phyloP scores from a whole-genome alignment of 2,329 filamentous ascomycete species.

The Pseudogymnoascus sp. region DNA sequence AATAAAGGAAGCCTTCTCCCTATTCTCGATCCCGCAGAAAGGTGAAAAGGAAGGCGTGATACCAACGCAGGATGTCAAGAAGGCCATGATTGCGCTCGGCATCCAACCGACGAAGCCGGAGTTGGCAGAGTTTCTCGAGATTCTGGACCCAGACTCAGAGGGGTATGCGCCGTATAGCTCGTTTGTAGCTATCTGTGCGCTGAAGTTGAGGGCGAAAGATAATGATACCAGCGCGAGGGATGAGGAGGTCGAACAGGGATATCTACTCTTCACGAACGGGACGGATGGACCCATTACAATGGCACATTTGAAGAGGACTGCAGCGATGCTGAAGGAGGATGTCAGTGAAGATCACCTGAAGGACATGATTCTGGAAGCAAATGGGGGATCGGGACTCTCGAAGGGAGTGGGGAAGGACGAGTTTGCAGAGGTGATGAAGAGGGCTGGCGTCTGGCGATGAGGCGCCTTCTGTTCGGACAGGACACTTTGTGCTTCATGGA shows the following conservation, averaged over 20 bases:
- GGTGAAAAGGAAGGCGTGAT: constrained; percentile 68
- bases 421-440: constrained; percentile 25
- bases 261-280: constrained; percentile 64
- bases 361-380: constrained; percentile 95
- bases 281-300: constrained; percentile 64
- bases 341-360: constrained; percentile 74
- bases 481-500: constrained; percentile 7
- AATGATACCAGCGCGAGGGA: constrained; percentile 46
- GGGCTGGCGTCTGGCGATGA: constrained; percentile 26
- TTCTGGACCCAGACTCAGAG: constrained; percentile 74
- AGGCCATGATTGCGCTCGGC: constrained; percentile 59
- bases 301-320: constrained; percentile 68
- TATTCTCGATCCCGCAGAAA: constrained; percentile 62
- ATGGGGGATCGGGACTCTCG: constrained; percentile 65
- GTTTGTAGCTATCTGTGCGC: constrained; percentile 80
- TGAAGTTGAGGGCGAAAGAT: constrained; percentile 64
- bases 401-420: constrained; percentile 60
- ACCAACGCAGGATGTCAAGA: constrained; percentile 50
- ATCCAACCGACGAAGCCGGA: constrained; percentile 60
- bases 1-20: constrained; percentile 79
- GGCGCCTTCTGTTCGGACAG: not conserved
- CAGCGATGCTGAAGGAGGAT: constrained; percentile 73
- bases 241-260: constrained; percentile 72
- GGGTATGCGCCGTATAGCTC: constrained; percentile 71
- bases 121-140: constrained; percentile 65